These are phyloP conservation scores for Sporisorium iseilematis-ciliati DNA, from an alignment of 1,284 basidiomycete species.

Conservation along the genomic window DNA sequence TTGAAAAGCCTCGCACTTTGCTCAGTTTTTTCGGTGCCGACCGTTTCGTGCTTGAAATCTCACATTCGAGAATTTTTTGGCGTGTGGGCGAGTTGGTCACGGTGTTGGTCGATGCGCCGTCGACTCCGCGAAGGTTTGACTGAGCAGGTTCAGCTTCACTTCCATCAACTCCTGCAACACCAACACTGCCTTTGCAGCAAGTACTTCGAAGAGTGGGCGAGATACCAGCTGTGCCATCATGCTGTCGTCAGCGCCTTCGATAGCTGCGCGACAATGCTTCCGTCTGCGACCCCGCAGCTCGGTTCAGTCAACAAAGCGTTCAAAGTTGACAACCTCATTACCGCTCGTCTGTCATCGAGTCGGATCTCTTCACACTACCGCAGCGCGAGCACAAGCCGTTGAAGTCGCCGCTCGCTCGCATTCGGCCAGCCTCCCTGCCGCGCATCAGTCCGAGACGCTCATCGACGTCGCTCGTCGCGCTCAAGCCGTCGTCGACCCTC, in stretches of 20 bases:
- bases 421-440: background rate
- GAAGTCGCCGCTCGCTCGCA: constrained; percentile 9
- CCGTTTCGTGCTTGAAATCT: background rate
- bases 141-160: background rate
- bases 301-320: constrained; percentile 1
- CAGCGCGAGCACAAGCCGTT: constrained; percentile 16
- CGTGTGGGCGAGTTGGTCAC: too few species aligned
- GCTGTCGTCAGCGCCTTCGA: constrained; percentile 22
- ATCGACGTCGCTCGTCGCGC: constrained; percentile 16
- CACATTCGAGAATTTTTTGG: constrained; percentile 7
- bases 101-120: background rate
- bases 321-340: background rate
- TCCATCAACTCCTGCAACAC: background rate
- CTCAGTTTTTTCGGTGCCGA: constrained; percentile 29
- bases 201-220: too few species aligned
- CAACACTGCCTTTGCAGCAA: background rate
- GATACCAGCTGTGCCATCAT: constrained; percentile 1
- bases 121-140: constrained; percentile 4
- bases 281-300: constrained; percentile 15
- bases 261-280: constrained; percentile 22
- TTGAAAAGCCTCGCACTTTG: background rate
- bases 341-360: background rate
- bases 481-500: constrained; percentile 22
- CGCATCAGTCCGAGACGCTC: background rate
- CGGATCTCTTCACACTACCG: constrained; percentile 1